Evolutionary conservation across 257 asterid genomes (phyloP).

Genomic region (Solanum chmielewskii): DNA sequence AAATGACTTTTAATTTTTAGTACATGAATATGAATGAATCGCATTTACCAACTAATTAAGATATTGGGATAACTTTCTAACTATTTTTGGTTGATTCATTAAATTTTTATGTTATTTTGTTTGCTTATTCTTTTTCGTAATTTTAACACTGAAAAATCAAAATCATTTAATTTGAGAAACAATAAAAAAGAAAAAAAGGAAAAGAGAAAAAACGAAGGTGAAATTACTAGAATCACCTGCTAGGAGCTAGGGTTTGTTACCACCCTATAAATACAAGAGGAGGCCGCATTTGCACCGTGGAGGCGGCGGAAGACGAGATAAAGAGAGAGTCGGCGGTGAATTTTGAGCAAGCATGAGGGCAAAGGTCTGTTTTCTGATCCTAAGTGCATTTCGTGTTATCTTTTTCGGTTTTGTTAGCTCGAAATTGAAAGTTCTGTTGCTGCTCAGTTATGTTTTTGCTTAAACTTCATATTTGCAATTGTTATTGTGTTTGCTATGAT

Average conservation of each 20-base stretch:
- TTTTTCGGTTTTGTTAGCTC: neutral
- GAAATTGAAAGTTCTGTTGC: neutral
- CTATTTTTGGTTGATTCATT: neutral
- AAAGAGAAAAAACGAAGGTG: neutral
- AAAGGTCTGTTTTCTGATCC: neutral
- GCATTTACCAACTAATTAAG: neutral
- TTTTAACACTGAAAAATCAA: neutral
- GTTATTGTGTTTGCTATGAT: neutral
- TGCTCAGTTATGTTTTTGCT: neutral
- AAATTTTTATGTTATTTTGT: neutral
- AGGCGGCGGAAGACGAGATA: neutral
- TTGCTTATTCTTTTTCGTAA: neutral
- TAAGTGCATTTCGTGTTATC: neutral
- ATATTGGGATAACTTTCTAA: neutral
- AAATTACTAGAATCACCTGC: neutral
- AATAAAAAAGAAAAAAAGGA: neutral
- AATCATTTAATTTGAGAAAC: neutral
- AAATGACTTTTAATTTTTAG: neutral
- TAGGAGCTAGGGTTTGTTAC: constrained; percentile 6
- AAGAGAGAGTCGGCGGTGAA: neutral
- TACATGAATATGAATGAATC: neutral
- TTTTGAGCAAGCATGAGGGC: constrained; percentile 11
- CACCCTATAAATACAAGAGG: neutral
- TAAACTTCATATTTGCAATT: neutral
- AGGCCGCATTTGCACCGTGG: neutral